phyloP scores from a whole-genome alignment of 495 filamentous ascomycete species.

The Platismatia glauca region DNA sequence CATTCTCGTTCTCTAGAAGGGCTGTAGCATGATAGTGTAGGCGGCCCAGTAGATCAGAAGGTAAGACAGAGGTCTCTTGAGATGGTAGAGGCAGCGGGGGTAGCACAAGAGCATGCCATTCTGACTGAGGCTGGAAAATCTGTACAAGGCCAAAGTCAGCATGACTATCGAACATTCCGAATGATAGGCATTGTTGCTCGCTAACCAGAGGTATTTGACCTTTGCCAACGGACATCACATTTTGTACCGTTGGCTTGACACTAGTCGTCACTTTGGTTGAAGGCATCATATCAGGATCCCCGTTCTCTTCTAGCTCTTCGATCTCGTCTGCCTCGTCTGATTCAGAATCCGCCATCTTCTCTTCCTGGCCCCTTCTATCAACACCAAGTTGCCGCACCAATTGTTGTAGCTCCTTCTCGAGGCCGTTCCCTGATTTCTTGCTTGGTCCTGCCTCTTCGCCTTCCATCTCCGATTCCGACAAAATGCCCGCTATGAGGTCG shows the following conservation, averaged over 20 bases:
- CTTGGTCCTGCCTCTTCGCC: slow-evolving; percentile 27
- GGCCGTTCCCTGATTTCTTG: slow-evolving; percentile 27
- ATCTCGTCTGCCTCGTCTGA: slow-evolving; percentile 27
- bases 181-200: neutral
- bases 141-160: neutral
- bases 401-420: slow-evolving; percentile 31
- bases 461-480: slow-evolving; percentile 55
- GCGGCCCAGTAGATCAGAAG: slow-evolving; percentile 54
- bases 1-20: slow-evolving; percentile 65
- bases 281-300: slow-evolving; percentile 9
- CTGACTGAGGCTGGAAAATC: slow-evolving; percentile 4
- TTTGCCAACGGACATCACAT: neutral
- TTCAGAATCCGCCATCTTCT: slow-evolving; percentile 29
- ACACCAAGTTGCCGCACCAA: slow-evolving; percentile 41
- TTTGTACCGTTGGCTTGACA: neutral
- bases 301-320: slow-evolving; percentile 23
- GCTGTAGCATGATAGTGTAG: slow-evolving; percentile 65
- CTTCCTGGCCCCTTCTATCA: slow-evolving; percentile 35
- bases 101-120: slow-evolving; percentile 64
- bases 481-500: slow-evolving; percentile 51
- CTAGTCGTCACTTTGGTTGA: neutral
- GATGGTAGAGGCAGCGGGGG: slow-evolving; percentile 42
- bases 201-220: neutral
- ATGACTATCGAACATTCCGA: neutral
- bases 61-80: slow-evolving; percentile 40